These are phyloP conservation scores for Talaromyces pinophilus DNA, from an alignment of 2,329 filamentous ascomycete genomes.

Conservation along the genomic window DNA sequence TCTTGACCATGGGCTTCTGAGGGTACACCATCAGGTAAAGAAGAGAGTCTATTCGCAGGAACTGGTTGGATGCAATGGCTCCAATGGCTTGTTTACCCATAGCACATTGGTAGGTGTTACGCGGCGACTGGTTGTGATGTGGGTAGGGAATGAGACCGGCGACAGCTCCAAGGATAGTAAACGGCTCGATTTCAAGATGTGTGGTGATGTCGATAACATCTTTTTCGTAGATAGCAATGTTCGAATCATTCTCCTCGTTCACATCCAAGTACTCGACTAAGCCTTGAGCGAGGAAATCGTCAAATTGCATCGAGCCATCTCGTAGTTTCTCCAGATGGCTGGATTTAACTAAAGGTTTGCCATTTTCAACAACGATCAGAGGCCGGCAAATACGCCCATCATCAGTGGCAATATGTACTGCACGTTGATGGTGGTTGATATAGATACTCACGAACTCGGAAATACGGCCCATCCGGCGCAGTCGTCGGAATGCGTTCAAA, in stretches of 20 bases:
- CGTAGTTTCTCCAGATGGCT: slow-evolving; percentile 80
- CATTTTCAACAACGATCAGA: slow-evolving; percentile 90
- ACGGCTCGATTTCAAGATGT: slow-evolving; percentile 96
- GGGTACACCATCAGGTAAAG: slow-evolving; percentile 97
- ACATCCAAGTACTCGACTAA: slow-evolving; percentile 96
- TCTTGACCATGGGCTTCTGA: slow-evolving; percentile 96
- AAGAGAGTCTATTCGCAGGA: slow-evolving; percentile 92
- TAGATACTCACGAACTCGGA: slow-evolving; percentile 97
- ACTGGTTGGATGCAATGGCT: slow-evolving; percentile 97
- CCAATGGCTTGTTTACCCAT: slow-evolving; percentile 99
- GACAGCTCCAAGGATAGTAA: slow-evolving; percentile 92
- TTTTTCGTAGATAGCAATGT: slow-evolving; percentile 85
- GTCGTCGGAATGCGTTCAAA: slow-evolving; percentile 77
- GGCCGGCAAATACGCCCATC: slow-evolving; percentile 96
- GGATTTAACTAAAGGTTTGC: slow-evolving; percentile 74
- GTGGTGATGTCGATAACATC: slow-evolving; percentile 83
- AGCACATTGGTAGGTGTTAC: slow-evolving; percentile 98
- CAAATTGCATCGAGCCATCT: slow-evolving; percentile 81
- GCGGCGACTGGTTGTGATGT: slow-evolving; percentile 96
- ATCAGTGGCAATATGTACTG: slow-evolving; percentile 93
- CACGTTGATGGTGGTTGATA: slow-evolving; percentile 88
- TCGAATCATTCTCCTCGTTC: slow-evolving; percentile 96
- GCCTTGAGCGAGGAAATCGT: slow-evolving; percentile 87
- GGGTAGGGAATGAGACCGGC: slow-evolving; percentile 96
- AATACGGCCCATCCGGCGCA: slow-evolving; percentile 85